Evolutionary conservation across 2,329 filamentous ascomycete genomes (phyloP), one percentile per base, ranked within the genome.

Genomic region (Blastomyces parvus): DNA sequence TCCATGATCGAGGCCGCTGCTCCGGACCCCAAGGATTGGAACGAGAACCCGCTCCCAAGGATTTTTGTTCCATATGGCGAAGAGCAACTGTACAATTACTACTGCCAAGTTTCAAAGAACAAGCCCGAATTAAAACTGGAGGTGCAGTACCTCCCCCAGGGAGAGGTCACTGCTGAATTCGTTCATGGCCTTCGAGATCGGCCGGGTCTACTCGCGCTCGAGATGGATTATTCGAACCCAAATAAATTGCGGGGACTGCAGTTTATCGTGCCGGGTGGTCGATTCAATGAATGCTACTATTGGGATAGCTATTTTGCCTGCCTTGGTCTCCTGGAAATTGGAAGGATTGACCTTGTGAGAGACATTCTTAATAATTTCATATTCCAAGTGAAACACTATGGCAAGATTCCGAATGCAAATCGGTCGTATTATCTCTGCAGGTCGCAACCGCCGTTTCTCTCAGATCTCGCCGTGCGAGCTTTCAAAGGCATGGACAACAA

Each of bases 271-370:
- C 91, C 91, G 0, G 91, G 90, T 63, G 91, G 90, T 36, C 84
- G 91, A 25, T 96, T 96, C 85, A 96, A 95, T 75, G 91, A 96
- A 75, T 78, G 95, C 25, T 95, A 96, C 72, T 90, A 90, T 61
- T 95, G 90, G 90, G 90, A 96, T 76, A 93, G 89, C 73, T 95
- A 94, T 79, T 94, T 96, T 89, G 89, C 91, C 74, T 90, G 90
- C 14, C 80, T 95, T 1, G 90, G 90, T 33, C 82, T 96, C 62
- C 80, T 95, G 64, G 83, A 89, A 68, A 88, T 90, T 71, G 88
- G 90, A 71, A 86, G 88, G 65, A 84, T 88, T 25, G 84, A 93
- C 69, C 78, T 94, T 57, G 89, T 89, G 68, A 92, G 93, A 78
- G 82, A 87, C 56, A 95, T 95, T 88, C 89, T 95, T 59, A 82